A percentile compares a stretch with the other conserved stretches of the same genome.
Evolutionary conservation across 1,284 basidiomycete species (phyloP).

Genomic region (Cryptococcus neoformans): DNA sequence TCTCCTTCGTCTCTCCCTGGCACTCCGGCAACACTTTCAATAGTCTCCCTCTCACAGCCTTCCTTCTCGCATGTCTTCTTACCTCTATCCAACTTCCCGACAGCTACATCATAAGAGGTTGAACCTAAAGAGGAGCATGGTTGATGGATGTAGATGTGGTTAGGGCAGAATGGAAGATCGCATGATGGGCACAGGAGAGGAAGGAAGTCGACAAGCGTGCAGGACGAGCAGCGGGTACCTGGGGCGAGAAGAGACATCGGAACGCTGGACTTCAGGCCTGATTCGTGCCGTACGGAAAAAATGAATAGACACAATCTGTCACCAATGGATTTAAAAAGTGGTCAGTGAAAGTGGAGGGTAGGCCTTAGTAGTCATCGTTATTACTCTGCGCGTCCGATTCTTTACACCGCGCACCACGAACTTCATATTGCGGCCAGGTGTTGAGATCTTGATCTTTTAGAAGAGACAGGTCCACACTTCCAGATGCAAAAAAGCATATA

Average conservation of each 20-base stretch:
- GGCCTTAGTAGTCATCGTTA: no score
- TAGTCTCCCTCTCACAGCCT: slow-evolving; percentile 30
- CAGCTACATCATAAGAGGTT: background rate
- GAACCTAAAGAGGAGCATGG: background rate
- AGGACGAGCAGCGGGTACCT: slow-evolving; percentile 30
- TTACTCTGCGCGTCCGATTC: no score
- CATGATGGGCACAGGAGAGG: slow-evolving; percentile 35
- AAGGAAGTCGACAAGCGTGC: slow-evolving; percentile 41
- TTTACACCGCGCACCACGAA: no score
- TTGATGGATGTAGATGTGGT: slow-evolving; percentile 27
- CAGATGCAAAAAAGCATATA: no score
- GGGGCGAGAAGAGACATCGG: slow-evolving; percentile 34
- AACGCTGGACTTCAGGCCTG: background rate
- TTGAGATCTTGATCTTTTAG: no score
- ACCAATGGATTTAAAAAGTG: background rate
- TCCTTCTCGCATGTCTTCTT: slow-evolving; percentile 21
- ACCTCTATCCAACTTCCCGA: slow-evolving; percentile 10
- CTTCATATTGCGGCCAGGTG: no score
- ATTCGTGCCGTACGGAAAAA: background rate
- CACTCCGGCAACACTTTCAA: slow-evolving; percentile 33
- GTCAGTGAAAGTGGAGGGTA: background rate
- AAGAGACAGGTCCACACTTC: no score
- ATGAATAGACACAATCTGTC: background rate
- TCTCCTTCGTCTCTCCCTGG: slow-evolving; percentile 4
- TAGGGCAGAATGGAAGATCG: slow-evolving; percentile 24